A percentile compares a stretch with the other conserved stretches of the same genome.
phyloP scores from a whole-genome alignment of 805 yeast species.

The Wickerhamiella hasegawae region DNA sequence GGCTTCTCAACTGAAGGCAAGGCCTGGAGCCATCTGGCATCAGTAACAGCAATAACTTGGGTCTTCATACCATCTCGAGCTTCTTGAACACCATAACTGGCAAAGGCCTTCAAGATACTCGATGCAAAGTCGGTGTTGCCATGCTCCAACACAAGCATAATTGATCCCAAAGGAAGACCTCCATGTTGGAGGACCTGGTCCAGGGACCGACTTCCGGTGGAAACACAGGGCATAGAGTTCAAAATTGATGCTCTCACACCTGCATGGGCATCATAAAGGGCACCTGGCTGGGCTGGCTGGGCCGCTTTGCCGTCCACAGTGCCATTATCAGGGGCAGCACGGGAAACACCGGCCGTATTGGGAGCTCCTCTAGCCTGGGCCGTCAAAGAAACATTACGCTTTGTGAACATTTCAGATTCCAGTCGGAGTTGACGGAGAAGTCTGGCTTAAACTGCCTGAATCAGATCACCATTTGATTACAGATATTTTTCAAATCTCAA shows the following conservation, averaged over 20 bases:
- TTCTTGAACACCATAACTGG: constrained; percentile 52
- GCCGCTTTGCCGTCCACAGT: too few relatives aligned
- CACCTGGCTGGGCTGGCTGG: too few relatives aligned
- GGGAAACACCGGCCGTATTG: neutral
- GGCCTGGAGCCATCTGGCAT: constrained; percentile 13
- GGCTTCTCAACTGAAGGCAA: constrained; percentile 34
- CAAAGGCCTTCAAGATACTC: constrained; percentile 49
- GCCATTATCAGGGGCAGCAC: neutral
- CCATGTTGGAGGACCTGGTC: constrained; percentile 64
- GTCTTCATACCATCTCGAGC: constrained; percentile 33
- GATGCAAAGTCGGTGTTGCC: constrained; percentile 81
- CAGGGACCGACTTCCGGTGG: constrained; percentile 66
- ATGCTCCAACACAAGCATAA: constrained; percentile 60
- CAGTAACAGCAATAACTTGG: constrained; percentile 11
- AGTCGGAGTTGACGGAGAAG: neutral
- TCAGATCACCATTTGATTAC: too few relatives aligned
- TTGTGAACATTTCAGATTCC: constrained; percentile 3
- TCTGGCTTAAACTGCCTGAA: neutral
- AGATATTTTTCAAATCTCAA: neutral
- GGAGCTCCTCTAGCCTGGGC: constrained; percentile 1
- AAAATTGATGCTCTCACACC: constrained; percentile 63
- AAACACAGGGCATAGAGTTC: constrained; percentile 58
- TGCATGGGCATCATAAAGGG: constrained; percentile 24
- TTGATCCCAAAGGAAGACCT: constrained; percentile 69
- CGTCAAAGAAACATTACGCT: constrained; percentile 5